Base-by-base conservation (phyloP, 768 basidiomycete species). In the Boletus edulis region DNA sequence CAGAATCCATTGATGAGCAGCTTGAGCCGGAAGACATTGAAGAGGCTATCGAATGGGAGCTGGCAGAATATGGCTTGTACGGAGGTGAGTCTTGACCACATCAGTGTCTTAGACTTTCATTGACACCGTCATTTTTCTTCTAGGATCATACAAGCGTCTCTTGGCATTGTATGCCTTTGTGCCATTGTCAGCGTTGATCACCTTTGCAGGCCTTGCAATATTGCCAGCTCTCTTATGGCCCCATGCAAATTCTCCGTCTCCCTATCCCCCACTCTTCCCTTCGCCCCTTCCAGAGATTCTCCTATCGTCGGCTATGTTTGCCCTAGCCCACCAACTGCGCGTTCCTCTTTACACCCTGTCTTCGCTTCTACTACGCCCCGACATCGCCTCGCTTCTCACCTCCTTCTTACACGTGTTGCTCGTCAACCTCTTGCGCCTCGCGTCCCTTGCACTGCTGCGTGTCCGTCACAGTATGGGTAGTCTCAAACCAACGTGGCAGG, bases 261-360 rank as follows among this genome's bases (percentile, higher is more conserved):
- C 72, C 10, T 81, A 82, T 42, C 67, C 75, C 1, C 72, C 75
- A 1, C 74, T 75, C 66, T 79, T 87, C 62, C 83, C 82, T 3
- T 81, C 78, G 29, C 87, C 89, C 2, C 60, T 89, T 17, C 83
- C 86, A 12, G 87, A 91, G 68, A 61, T 89, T 17, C 62, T 88
- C 51, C 71, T 82, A 42, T 80, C 87, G 0, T 75, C 77, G 17
- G 78, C 83, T 4, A 74, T 91, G 44, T 92, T 72, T 48, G 57
- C 71, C 42, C 56, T 69, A 57, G 51, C 67, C 62, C 43, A 67
- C 69, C 42, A 63, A 65, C 51, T 59, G 64, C 56, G 69, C 72
- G 43, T 75, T 69, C 56, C 59, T 71, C 37, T 67, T 46, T 71
- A 67, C 56, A 45, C 62, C 13, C 46, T 78, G 24, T 74, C 78